phyloP scores from a whole-genome alignment of 768 basidiomycete genomes.

The Amanita polypyramis region DNA sequence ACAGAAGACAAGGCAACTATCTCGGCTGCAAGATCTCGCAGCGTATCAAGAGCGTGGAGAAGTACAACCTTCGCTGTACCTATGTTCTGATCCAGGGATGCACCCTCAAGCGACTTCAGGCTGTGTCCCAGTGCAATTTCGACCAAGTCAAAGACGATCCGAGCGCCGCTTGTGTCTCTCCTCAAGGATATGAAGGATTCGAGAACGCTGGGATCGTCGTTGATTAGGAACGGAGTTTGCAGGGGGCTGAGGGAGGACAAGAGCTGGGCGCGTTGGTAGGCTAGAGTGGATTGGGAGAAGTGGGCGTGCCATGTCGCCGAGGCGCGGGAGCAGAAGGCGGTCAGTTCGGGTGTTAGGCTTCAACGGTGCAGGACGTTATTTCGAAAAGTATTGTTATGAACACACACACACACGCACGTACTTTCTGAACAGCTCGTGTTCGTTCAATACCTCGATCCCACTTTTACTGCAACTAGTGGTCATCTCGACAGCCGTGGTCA shows the following conservation, averaged over 20 bases:
- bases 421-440: conserved; percentile 25
- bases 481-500: not conserved
- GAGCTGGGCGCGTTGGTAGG: conserved; percentile 24
- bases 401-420: too few relatives aligned
- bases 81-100: conserved; percentile 7
- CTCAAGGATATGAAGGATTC: conserved; percentile 37
- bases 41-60: conserved; percentile 13
- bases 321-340: conserved; percentile 22
- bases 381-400: conserved; percentile 3
- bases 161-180: conserved; percentile 37
- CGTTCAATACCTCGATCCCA: conserved; percentile 14
- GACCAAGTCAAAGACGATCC: conserved; percentile 40
- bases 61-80: not conserved
- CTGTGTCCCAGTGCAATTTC: conserved; percentile 26
- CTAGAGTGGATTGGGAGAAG: conserved; percentile 25
- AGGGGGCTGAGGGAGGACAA: conserved; percentile 13
- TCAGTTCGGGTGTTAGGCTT: conserved; percentile 27
- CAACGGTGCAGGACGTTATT: conserved; percentile 7
- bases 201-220: conserved; percentile 25
- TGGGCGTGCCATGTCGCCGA: conserved; percentile 28
- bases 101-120: not conserved
- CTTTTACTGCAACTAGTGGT: not conserved
- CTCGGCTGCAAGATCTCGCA: conserved; percentile 34
- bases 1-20: conserved; percentile 48
- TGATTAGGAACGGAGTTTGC: conserved; percentile 11